Evolutionary conservation across 495 filamentous ascomycete genomes (phyloP).

Genomic region (Penicillium bovifimosum): DNA sequence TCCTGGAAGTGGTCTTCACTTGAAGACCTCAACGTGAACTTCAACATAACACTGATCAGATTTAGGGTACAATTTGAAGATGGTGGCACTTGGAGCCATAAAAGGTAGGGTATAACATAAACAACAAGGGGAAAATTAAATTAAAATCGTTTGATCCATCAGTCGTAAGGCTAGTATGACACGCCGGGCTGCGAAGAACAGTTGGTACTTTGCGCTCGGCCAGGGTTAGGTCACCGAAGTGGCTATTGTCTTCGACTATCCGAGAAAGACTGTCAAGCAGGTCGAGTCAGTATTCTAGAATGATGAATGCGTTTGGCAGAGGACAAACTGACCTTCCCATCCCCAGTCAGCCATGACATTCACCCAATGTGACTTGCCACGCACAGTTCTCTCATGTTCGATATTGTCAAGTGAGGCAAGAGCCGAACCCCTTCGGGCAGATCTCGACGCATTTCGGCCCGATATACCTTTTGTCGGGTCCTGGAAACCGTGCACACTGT

Average conservation of each 20-base stretch:
- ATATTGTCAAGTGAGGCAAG: constrained; percentile 42
- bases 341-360: constrained; percentile 75
- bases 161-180: neutral
- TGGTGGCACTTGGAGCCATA: no score
- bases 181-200: neutral
- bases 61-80: no score
- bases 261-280: neutral
- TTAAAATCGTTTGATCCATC: neutral
- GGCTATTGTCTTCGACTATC: neutral
- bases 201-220: neutral
- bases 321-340: constrained; percentile 63
- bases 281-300: neutral
- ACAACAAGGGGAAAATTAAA: neutral
- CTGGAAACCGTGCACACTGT: constrained; percentile 10
- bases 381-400: constrained; percentile 61
- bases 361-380: constrained; percentile 67
- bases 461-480: constrained; percentile 2
- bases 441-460: neutral
- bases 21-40: no score
- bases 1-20: neutral
- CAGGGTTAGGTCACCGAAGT: neutral
- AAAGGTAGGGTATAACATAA: neutral
- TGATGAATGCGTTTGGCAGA: neutral
- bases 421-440: constrained; percentile 25
- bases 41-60: no score